A percentile compares a stretch with the other conserved stretches of the same genome.
phyloP scores from a whole-genome alignment of 805 yeast genomes.

The Wickerhamomyces subpelliculosus region DNA sequence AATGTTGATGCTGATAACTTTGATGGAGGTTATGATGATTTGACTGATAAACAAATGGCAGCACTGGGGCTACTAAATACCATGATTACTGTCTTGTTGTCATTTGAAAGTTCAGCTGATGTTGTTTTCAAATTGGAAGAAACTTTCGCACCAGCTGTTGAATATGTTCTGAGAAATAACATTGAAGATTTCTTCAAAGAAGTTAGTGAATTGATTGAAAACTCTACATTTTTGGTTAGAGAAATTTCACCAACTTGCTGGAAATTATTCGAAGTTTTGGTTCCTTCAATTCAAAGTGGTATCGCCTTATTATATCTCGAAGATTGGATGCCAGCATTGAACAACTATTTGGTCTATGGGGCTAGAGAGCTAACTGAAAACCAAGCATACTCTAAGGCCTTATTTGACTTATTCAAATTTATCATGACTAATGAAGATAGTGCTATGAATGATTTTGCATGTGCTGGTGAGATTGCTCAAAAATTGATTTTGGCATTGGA shows the following conservation, averaged over 20 bases:
- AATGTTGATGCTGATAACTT: slow-evolving; percentile 34
- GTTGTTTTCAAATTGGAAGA: slow-evolving; percentile 59
- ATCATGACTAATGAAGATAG: slow-evolving; percentile 38
- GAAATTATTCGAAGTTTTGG: slow-evolving; percentile 54
- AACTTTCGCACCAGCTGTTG: slow-evolving; percentile 62
- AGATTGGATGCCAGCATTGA: slow-evolving; percentile 67
- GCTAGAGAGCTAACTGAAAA: slow-evolving; percentile 39
- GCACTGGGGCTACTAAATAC: slow-evolving; percentile 79
- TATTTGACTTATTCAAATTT: slow-evolving; percentile 43
- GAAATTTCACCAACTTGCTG: slow-evolving; percentile 66
- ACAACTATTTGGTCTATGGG: slow-evolving; percentile 65
- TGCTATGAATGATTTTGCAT: slow-evolving; percentile 48
- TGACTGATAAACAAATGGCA: slow-evolving; percentile 70
- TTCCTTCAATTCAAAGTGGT: slow-evolving; percentile 31
- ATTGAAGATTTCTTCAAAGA: slow-evolving; percentile 73
- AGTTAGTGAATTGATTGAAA: slow-evolving; percentile 67
- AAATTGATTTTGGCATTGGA: slow-evolving; percentile 55
- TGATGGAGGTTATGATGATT: slow-evolving; percentile 28
- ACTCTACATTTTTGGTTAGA: slow-evolving; percentile 55
- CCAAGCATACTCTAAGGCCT: slow-evolving; percentile 38
- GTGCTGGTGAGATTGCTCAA: slow-evolving; percentile 59
- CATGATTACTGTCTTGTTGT: slow-evolving; percentile 69
- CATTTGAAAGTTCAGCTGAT: slow-evolving; percentile 75
- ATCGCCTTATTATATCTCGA: slow-evolving; percentile 63
- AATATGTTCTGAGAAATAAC: slow-evolving; percentile 56